Evolutionary conservation across 306 rosid species (phyloP).

Genomic region (Alnus glutinosa): DNA sequence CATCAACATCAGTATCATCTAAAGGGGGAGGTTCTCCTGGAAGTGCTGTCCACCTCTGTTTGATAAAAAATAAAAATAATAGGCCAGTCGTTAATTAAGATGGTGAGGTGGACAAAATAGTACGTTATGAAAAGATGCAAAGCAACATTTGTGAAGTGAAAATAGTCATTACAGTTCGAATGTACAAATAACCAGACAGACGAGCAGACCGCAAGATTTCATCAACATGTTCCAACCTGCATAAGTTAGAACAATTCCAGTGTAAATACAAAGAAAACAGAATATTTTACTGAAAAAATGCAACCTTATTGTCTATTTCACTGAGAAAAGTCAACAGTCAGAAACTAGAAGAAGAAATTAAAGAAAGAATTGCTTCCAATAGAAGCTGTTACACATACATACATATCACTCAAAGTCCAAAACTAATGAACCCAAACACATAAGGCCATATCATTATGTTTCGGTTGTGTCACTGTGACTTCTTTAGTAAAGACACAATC

Average conservation of each 20-base stretch:
- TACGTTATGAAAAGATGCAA: constrained; percentile 9
- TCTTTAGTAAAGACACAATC: neutral
- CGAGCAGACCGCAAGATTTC: constrained; percentile 80
- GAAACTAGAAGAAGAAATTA: neutral
- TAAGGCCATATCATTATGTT: neutral
- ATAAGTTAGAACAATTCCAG: constrained; percentile 22
- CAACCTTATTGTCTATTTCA: neutral
- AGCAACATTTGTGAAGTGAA: constrained; percentile 20
- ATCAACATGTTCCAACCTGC: constrained; percentile 84
- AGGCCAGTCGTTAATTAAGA: constrained; percentile 21
- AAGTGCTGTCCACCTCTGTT: constrained; percentile 75
- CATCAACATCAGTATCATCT: constrained; percentile 76
- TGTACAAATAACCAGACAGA: constrained; percentile 74
- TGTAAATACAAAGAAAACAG: neutral
- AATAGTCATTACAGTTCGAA: constrained; percentile 64
- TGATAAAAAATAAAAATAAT: constrained; percentile 13
- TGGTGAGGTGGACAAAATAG: constrained; percentile 4
- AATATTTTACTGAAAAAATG: neutral
- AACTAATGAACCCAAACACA: neutral
- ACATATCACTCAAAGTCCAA: constrained; percentile 2
- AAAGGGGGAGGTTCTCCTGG: constrained; percentile 88
- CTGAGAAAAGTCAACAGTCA: neutral
- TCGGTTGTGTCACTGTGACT: neutral
- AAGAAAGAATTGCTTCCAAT: neutral
- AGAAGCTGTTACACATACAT: neutral